Base-by-base conservation (phyloP, 2,329 filamentous ascomycete genomes). In the Aspergillus alliaceus region DNA sequence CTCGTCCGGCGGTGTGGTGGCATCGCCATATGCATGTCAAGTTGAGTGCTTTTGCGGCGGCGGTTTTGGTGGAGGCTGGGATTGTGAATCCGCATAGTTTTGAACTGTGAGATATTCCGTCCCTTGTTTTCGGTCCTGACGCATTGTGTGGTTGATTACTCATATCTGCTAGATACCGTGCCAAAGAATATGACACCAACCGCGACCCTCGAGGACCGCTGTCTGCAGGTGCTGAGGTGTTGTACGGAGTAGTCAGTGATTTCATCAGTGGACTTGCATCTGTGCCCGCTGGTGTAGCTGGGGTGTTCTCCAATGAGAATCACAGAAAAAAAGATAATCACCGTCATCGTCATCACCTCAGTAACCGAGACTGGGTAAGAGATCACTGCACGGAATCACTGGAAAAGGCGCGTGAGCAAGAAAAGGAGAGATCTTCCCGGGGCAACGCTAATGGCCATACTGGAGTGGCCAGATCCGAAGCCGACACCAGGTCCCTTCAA, bases 191-290 rank as follows among this genome's bases (percentile, higher is more conserved):
- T 71, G 86, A 89, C 61, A 90, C 89, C 0, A 89, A 91, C 57
- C 85, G 89, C 31, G 89, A 92, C 44, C 91, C 91, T 0, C 86
- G 84, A 66, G 91, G 95, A 62, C 91, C 91, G 0, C 84, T 96
- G 24, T 87, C 89, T 14, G 91, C 90, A 20, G 90, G 86, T 15
- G 87, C 91, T 0, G 85, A 86, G 44, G 90, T 92, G 0, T 75
- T 97, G 1, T 79, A 96, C n/a, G 89, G 90, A 6, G 93, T 93
- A n/a, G 80, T 95, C 47, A 87, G 89, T 25, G 89, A 84, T 37
- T 87, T 97, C 56, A 85, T 90, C 66, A 89, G 96, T 83, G 90
- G 91, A 1, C 82, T 96, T 39, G 90, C 90, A 1, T 91, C 96
- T 67, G 79, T 87, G 44, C 85, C 85, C 0, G 77, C 80, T 15